Evolutionary conservation across 1,284 basidiomycete genomes (phyloP), one percentile per base, ranked within the genome.

Genomic region (Marasmius fiardii): DNA sequence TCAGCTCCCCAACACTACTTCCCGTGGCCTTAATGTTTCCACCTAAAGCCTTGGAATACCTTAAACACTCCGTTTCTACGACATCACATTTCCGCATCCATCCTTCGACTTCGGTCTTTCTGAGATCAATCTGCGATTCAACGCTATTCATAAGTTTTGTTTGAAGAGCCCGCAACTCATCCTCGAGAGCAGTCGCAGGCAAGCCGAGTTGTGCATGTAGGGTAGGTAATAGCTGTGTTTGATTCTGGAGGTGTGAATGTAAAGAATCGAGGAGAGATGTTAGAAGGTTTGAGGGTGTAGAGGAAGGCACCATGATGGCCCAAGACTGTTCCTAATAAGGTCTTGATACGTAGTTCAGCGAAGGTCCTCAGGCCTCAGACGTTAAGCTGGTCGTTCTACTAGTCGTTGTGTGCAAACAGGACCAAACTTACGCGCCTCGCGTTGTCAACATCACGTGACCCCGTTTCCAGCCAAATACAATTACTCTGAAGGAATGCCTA

Each of bases 201-300:
- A 92, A 75, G 24, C 90, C 90, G 14, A 92, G 86, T 60, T 82
- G 82, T 3, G 75, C 73, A 62, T 92, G 88, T 4, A 92, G 74
- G 4, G 84, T 83, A 5, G 90, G 90, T 10, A 92, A 72, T 16
- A 90, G 74, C 61, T 86, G 82, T 0, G 88, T 90, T 70, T 92
- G 89, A 2, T 83, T 74, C 67, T 87, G 87, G 2, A 92, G 73
- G 65, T 90, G 86, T 11, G 84, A 80, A 61, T 92, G 89, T 23
- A 92, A 69, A n/a, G 87, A 86, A 66, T 88, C 83, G 7, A 92
- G 75, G 8, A 92, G 75, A 10, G 86, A 76, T 48, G 86, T 88
- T 49, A 86, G 59, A n/a, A 52, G 43, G 37, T 44, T 12, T 2
- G 52, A 53, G 39, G 52, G 24, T 53, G 52, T 20, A 10, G 47